Evolutionary conservation across 345 rosid species (phyloP).

Genomic region (Jatropha curcas): DNA sequence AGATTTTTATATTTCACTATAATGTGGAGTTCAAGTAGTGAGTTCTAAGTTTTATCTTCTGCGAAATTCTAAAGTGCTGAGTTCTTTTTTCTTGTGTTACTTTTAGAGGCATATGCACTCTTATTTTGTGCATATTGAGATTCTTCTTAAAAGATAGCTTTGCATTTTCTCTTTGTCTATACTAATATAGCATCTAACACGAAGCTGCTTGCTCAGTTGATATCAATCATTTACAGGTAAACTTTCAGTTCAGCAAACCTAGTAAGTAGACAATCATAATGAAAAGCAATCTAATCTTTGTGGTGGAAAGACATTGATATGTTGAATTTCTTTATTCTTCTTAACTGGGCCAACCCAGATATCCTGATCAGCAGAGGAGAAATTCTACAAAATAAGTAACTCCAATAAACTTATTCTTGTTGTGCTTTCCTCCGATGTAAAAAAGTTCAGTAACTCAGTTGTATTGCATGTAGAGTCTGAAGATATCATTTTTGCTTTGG

Average conservation of each 20-base stretch:
- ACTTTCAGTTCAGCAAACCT: background rate
- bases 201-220: background rate
- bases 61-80: background rate
- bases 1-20: conserved; percentile 13
- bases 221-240: background rate
- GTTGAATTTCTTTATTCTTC: background rate
- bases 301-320: background rate
- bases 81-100: background rate
- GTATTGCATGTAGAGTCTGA: background rate
- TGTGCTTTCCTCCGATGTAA: background rate
- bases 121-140: too few species aligned
- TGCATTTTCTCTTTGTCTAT: too few species aligned
- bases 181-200: background rate
- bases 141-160: background rate
- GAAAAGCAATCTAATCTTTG: background rate
- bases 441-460: background rate
- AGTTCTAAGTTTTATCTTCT: background rate
- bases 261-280: background rate
- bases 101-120: too few species aligned
- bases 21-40: background rate
- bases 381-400: too few species aligned
- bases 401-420: background rate
- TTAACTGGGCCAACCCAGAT: background rate
- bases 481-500: background rate
- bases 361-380: background rate